Evolutionary conservation across 108 stramenopile species (phyloP), one percentile per base, ranked within the genome.

Genomic region (Conticribra weissflogii): DNA sequence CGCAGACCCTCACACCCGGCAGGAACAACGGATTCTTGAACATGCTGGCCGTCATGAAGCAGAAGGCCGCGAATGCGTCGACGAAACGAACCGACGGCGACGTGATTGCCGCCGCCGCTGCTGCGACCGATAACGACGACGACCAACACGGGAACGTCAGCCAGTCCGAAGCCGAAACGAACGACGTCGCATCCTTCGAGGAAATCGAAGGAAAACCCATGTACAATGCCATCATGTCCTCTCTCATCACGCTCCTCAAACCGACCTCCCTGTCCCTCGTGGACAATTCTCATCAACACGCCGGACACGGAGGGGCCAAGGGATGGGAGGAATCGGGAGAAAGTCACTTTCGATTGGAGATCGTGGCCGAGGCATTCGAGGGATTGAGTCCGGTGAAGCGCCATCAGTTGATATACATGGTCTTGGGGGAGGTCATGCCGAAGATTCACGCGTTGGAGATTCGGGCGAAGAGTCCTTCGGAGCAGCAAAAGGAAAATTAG

Each of bases 1-100:
- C 88, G 23, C 87, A 93, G 53, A 87, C 86, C 29, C 74, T 98
- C 52, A 98, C 98, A 29, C 95, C 88, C 22, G 96, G 98, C 17
- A 79, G 98, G 48, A 98, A 98, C 81, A 98, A 98, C 83, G 98
- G 98, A 36, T 98, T 98, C 71, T 80, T 98, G 27, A 98, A 98
- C 79, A 98, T 98, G 98, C 64, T 98, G 29, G 62, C 59, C 2
- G 80, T 84, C 17, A 97, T 98, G 91, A 98, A 98, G 80, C 67
- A 65, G 36, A 90, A 94, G 78, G 94, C 94, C 0, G 3, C 44
- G 14, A 71, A 76, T 51, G 82, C 68, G 3, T 80, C 57, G 24
- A 71, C 68, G 36, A 65, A 21, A 30, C 50, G 44, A 15, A 49
- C n/a, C 25, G 74, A 31, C 22, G 65, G 30, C 12, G 61, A 9